A percentile compares a stretch with the other conserved stretches of the same genome.
These are phyloP conservation scores for Vaccinium macrocarpon DNA, from an alignment of 148 eudicot genomes.

Conservation along the genomic window DNA sequence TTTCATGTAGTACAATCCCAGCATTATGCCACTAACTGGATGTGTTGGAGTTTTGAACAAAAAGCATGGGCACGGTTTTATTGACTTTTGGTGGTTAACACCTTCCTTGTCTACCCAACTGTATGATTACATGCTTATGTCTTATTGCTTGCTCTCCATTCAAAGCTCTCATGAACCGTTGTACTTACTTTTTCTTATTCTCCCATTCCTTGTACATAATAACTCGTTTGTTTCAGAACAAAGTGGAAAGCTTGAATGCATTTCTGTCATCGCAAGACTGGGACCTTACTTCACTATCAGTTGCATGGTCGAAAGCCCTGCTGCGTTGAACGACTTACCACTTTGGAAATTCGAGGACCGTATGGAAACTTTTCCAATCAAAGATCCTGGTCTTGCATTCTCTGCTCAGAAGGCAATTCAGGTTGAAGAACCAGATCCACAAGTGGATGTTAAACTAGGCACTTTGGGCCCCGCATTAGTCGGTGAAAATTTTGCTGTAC, in stretches of 20 bases:
- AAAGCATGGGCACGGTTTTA: neutral
- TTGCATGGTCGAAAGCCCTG: constrained; percentile 96
- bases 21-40: neutral
- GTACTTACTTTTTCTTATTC: neutral
- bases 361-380: constrained; percentile 70
- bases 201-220: neutral
- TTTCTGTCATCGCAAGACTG: constrained; percentile 66
- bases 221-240: constrained; percentile 50
- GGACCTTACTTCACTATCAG: constrained; percentile 77
- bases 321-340: constrained; percentile 79
- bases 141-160: neutral
- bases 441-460: constrained; percentile 65
- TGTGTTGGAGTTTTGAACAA: neutral
- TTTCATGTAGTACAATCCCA: neutral
- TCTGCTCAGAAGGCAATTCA: constrained; percentile 88
- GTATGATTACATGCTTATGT: neutral
- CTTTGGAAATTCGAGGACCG: constrained; percentile 94
- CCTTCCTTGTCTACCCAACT: neutral
- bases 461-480: constrained; percentile 82
- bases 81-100: neutral
- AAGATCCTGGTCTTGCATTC: constrained; percentile 82
- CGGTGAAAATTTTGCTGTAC: constrained; percentile 81
- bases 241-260: constrained; percentile 97
- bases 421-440: constrained; percentile 93
- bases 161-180: neutral